Conservation (phyloP, 768 basidiomycete species). For the Obba rivulosa region DNA sequence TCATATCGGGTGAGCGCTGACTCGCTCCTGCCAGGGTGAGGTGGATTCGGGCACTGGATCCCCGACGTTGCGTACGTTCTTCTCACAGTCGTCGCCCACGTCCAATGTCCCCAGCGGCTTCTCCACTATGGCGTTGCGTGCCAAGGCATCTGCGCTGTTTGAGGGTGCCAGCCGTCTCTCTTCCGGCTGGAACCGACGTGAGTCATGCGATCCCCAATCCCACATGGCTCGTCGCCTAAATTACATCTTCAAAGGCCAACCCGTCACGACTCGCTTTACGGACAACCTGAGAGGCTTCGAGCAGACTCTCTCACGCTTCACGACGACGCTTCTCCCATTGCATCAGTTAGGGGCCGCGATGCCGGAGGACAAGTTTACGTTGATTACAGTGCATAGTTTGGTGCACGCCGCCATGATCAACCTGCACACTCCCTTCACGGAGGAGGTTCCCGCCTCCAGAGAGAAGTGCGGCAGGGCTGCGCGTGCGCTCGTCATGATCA, state of each 20-base stretch:
- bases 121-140: conserved; percentile 59
- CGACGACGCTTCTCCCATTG: conserved; percentile 57
- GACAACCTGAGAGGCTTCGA: conserved; percentile 62
- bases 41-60: conserved; percentile 44
- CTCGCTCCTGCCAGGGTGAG: conserved; percentile 45
- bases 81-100: conserved; percentile 46
- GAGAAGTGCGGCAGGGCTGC: conserved; percentile 67
- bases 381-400: conserved; percentile 59
- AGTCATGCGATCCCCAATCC: conserved; percentile 16
- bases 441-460: conserved; percentile 53
- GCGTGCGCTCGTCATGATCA: conserved; percentile 50
- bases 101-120: conserved; percentile 47
- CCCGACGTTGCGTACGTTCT: conserved; percentile 59
- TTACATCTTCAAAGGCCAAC: conserved; percentile 1
- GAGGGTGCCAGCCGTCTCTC: conserved; percentile 61
- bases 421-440: conserved; percentile 56
- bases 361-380: conserved; percentile 53
- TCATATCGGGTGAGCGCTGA: conserved; percentile 6
- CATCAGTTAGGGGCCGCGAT: conserved; percentile 55
- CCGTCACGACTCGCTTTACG: conserved; percentile 35
- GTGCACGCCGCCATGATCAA: conserved; percentile 62
- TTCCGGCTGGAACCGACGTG: conserved; percentile 58
- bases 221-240: conserved; percentile 1
- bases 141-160: conserved; percentile 73
- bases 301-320: conserved; percentile 56